Evolutionary conservation across 2,329 filamentous ascomycete genomes (phyloP).

Genomic region (Aspergillus phoenicis): DNA sequence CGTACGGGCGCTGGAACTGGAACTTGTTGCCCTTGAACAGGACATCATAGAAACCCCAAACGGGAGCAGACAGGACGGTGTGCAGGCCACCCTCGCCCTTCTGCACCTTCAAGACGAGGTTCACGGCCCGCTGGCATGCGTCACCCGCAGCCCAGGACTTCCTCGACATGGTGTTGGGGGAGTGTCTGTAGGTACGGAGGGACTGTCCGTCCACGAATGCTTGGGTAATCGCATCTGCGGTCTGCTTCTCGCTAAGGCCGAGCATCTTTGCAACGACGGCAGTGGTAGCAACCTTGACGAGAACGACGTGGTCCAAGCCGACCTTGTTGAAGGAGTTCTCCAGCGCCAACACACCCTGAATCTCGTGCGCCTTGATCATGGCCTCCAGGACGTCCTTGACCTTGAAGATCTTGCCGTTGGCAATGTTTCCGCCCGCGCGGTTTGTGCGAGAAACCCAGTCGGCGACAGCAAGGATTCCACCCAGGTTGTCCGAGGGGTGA

Average conservation of each 20-base stretch:
- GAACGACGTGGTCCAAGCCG: constrained; percentile 93
- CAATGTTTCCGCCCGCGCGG: constrained; percentile 75
- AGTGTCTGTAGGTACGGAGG: constrained; percentile 94
- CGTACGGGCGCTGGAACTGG: constrained; percentile 92
- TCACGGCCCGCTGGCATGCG: constrained; percentile 93
- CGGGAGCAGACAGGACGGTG: constrained; percentile 87
- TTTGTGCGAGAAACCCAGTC: constrained; percentile 98
- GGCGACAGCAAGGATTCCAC: constrained; percentile 92
- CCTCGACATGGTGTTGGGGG: constrained; percentile 98
- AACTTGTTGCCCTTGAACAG: constrained; percentile 96
- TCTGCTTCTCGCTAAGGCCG: constrained; percentile 84
- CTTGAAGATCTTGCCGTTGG: constrained; percentile 77
- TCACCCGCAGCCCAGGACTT: constrained; percentile 99
- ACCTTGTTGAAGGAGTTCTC: constrained; percentile 99
- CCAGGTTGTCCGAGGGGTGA: constrained; percentile 96
- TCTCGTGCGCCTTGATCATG: constrained; percentile 99
- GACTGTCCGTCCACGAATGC: constrained; percentile 97
- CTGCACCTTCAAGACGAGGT: constrained; percentile 85
- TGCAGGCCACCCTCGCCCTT: constrained; percentile 89
- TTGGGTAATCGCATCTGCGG: constrained; percentile 92
- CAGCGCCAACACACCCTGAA: constrained; percentile 93
- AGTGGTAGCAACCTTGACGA: constrained; percentile 95
- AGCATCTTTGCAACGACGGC: constrained; percentile 96
- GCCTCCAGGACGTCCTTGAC: constrained; percentile 89
- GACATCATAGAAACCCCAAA: constrained; percentile 99